phyloP scores from a whole-genome alignment of 768 basidiomycete species.

The Boletus insuetus region DNA sequence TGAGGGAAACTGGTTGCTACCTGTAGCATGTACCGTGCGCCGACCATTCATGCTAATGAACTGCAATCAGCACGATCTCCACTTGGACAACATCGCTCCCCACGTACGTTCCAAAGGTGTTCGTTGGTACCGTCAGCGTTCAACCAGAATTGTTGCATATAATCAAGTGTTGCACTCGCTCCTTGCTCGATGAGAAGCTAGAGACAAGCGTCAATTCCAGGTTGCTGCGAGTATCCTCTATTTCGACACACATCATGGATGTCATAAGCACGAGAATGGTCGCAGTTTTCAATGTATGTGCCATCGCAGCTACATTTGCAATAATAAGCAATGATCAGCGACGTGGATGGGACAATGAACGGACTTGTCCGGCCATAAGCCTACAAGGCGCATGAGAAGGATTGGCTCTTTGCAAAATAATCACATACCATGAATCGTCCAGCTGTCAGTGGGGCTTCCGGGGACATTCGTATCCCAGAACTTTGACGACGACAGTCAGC shows the following conservation, averaged over 20 bases:
- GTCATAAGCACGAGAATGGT: conserved; percentile 44
- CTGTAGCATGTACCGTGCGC: conserved; percentile 59
- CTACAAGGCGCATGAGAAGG: conserved; percentile 29
- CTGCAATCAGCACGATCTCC: background rate
- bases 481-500: conserved; percentile 31
- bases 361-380: conserved; percentile 67
- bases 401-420: too few species aligned
- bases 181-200: conserved; percentile 57
- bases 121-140: conserved; percentile 60
- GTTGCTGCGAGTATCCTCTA: background rate
- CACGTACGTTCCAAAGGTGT: conserved; percentile 65
- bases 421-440: conserved; percentile 71
- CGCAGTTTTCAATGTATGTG: conserved; percentile 33
- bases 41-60: conserved; percentile 61
- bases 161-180: conserved; percentile 53
- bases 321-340: background rate
- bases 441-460: conserved; percentile 62
- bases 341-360: conserved; percentile 10
- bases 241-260: conserved; percentile 37
- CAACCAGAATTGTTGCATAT: conserved; percentile 65
- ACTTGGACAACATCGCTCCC: background rate
- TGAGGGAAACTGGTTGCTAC: background rate
- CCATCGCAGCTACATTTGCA: conserved; percentile 50
- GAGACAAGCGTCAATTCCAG: background rate
- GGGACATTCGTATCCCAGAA: conserved; percentile 72